Evolutionary conservation across 2,329 filamentous ascomycete species (phyloP).

Genomic region (Seiridium cupressi): DNA sequence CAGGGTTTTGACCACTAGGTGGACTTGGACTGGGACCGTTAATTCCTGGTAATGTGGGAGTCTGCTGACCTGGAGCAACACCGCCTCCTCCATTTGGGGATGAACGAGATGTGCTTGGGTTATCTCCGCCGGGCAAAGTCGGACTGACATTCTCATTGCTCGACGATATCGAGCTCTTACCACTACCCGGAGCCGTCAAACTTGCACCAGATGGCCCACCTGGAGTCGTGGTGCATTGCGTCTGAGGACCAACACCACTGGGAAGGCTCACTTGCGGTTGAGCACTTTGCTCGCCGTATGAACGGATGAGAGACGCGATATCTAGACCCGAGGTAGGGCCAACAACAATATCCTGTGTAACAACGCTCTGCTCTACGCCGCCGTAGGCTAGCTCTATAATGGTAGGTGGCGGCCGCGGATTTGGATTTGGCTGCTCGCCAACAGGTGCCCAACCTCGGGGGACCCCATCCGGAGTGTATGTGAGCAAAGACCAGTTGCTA

Average conservation of each 20-base stretch:
- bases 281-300: slow-evolving; percentile 18
- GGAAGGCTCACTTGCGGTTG: slow-evolving; percentile 23
- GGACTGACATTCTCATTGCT: not conserved
- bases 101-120: not conserved
- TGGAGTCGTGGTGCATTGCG: slow-evolving; percentile 7
- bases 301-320: slow-evolving; percentile 15
- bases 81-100: slow-evolving; percentile 6
- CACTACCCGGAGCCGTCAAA: not conserved
- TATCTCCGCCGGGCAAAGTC: slow-evolving; percentile 2
- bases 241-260: slow-evolving; percentile 10
- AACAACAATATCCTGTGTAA: slow-evolving; percentile 20
- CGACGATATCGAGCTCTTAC: slow-evolving; percentile 2
- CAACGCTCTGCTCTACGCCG: slow-evolving; percentile 21
- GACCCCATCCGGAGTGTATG: slow-evolving; percentile 39
- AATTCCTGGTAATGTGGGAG: not conserved
- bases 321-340: slow-evolving; percentile 20
- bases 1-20: slow-evolving; percentile 1
- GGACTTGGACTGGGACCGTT: not conserved
- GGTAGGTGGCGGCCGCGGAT: slow-evolving; percentile 20
- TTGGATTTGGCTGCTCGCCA: slow-evolving; percentile 23
- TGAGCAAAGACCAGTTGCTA: slow-evolving; percentile 42
- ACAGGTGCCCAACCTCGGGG: slow-evolving; percentile 29
- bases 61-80: slow-evolving; percentile 2
- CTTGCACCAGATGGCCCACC: slow-evolving; percentile 7
- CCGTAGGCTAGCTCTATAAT: slow-evolving; percentile 20